Base-by-base conservation (phyloP, 148 eudicot species). In the Vaccinium corymbosum region DNA sequence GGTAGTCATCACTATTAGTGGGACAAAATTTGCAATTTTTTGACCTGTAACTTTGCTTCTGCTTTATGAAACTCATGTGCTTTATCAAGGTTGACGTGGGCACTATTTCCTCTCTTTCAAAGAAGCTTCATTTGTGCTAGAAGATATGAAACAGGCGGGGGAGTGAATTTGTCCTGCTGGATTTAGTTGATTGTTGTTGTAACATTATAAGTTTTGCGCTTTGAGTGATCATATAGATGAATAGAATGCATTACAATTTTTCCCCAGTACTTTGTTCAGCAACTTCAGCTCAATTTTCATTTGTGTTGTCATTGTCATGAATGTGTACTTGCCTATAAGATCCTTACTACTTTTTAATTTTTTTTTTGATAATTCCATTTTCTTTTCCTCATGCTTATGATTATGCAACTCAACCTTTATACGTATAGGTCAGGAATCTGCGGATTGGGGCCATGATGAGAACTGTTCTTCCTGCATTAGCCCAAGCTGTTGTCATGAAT, bases 361-460 rank as follows among this genome's bases (percentile, higher is more conserved):
- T 46, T 49, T 12, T 22, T 64, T 9, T 22, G 13, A 27, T 27
- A 11, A 11, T n/a, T 42, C 25, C 35, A 3, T 77, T 50, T 78
- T 52, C 5, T 61, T 55, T 6, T 22, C 66, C 51, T 64, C 49
- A 0, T 46, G 19, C 74, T 64, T 62, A 2, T 46, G 38, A 42
- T 64, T 27, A 48, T 68, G 68, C 76, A 49, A 22, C 76, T 68
- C 32, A 42, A 27, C 1, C 19, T 66, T 25, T 76, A 20, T 78
- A 57, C 46, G 38, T 84, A 25, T 81, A 97, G 99, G 98, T 95
- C 53, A 92, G 98, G 88, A 97, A 95, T 90, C 87, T 97, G 78
- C 91, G 99, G 52, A 97, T 97, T 89, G 99, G 99, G 81, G 99
- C 99, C 77, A 97, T 95, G 98, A 92, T 95, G 98, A 93, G 90